Conservation (phyloP, 2,329 filamentous ascomycete species). For the Calonectria pteridis region DNA sequence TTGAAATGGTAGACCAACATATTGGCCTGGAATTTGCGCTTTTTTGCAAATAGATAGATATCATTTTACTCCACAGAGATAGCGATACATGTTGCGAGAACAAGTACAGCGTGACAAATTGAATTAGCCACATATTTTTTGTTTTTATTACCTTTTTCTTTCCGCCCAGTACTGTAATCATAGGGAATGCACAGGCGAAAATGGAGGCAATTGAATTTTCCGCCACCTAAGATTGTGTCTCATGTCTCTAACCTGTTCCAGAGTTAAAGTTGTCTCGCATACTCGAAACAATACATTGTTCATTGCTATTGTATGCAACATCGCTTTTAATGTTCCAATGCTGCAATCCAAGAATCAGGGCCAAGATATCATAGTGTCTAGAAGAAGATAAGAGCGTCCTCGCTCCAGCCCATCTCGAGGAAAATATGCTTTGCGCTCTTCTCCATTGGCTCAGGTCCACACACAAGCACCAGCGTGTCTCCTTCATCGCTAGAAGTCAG, state of each 20-base stretch:
- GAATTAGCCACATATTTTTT: neutral
- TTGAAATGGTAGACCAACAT: neutral
- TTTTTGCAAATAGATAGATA: neutral
- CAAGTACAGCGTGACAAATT: neutral
- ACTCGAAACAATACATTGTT: neutral
- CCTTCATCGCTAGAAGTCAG: constrained; percentile 52
- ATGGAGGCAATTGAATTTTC: neutral
- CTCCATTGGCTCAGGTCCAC: constrained; percentile 83
- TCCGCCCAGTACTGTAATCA: neutral
- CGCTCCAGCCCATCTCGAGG: constrained; percentile 72
- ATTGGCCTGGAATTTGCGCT: neutral
- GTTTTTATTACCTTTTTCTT: neutral
- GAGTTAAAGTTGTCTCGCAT: neutral
- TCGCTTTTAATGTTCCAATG: neutral
- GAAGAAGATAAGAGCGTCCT: constrained; percentile 46
- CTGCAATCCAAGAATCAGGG: neutral
- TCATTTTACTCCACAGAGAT: neutral
- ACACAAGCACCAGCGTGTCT: constrained; percentile 78
- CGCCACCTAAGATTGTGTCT: neutral
- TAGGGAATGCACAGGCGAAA: neutral
- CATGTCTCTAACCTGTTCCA: neutral
- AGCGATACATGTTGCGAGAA: neutral
- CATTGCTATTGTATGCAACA: neutral
- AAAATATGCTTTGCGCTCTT: constrained; percentile 69
- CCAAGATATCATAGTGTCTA: constrained; percentile 12